Conservation (phyloP, 2,329 filamentous ascomycete genomes). For the Sporothrix dimorphospora region DNA sequence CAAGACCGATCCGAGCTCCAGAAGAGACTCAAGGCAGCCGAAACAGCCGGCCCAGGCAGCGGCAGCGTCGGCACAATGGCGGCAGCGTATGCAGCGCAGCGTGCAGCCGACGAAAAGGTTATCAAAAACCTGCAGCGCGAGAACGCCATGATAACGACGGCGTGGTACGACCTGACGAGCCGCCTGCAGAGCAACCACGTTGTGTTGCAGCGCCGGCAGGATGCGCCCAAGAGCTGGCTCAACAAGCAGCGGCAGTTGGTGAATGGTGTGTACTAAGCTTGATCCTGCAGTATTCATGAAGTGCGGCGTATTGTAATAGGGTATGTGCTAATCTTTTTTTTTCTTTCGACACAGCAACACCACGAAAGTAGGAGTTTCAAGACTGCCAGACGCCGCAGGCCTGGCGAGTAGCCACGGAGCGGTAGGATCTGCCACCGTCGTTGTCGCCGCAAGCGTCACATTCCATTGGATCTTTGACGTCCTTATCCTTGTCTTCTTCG, state of each 20-base stretch:
- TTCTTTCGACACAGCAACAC: conserved; percentile 30
- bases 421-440: conserved; percentile 1
- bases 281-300: background rate
- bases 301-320: background rate
- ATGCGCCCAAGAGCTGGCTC: conserved; percentile 79
- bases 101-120: conserved; percentile 57
- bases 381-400: conserved; percentile 2
- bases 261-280: conserved; percentile 51
- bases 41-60: conserved; percentile 54
- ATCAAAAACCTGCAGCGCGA: conserved; percentile 75
- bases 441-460: background rate
- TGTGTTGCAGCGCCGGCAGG: conserved; percentile 72
- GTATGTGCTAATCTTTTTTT: background rate
- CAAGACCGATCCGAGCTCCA: conserved; percentile 60
- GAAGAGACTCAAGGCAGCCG: conserved; percentile 56
- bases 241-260: conserved; percentile 78
- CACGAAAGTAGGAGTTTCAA: conserved; percentile 34
- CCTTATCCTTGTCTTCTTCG: background rate
- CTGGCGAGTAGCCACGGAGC: background rate
- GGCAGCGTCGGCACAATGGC: conserved; percentile 47
- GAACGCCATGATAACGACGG: conserved; percentile 76
- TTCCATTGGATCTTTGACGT: background rate
- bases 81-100: conserved; percentile 28
- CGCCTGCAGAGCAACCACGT: conserved; percentile 83
- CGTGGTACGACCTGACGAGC: conserved; percentile 82